Percentiles rank a stretch among this genome's conserved stretches.
Conservation (phyloP, 108 stramenopile genomes). For the Stephanodiscus triporus region DNA sequence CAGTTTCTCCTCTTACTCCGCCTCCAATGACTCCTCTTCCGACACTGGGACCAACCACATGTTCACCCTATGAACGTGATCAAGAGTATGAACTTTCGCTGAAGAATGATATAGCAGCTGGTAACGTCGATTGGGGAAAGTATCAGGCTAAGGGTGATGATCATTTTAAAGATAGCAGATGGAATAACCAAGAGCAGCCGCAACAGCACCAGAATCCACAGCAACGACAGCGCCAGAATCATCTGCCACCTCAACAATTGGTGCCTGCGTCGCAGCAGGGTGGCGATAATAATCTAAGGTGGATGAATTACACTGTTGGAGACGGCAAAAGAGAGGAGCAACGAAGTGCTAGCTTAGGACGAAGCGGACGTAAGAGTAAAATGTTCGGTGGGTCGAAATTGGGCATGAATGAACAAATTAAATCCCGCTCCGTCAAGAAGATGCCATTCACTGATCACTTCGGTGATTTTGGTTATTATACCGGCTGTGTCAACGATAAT, state of each 20-base stretch:
- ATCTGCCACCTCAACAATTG: neutral
- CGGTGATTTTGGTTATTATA: constrained; percentile 11
- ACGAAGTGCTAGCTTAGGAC: neutral
- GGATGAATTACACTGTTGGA: neutral
- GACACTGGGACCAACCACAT: neutral
- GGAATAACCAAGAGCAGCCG: neutral
- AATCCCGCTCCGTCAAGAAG: constrained; percentile 19
- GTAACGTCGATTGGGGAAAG: constrained; percentile 4
- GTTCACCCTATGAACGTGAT: neutral
- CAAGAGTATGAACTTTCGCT: neutral
- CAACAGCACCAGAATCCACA: no score
- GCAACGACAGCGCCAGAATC: neutral
- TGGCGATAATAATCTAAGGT: neutral
- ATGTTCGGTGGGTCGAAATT: neutral
- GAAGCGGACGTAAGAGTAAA: neutral
- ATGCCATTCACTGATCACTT: constrained; percentile 44
- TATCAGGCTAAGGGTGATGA: neutral
- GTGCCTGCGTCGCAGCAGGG: neutral
- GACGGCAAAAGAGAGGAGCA: neutral
- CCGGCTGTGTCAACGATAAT: constrained; percentile 15
- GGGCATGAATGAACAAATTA: constrained; percentile 8
- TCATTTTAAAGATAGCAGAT: neutral
- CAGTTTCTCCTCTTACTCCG: neutral
- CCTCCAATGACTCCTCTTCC: neutral
- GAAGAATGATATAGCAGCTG: neutral